Conservation (phyloP, 768 basidiomycete genomes). For the Agrocybe pediades region DNA sequence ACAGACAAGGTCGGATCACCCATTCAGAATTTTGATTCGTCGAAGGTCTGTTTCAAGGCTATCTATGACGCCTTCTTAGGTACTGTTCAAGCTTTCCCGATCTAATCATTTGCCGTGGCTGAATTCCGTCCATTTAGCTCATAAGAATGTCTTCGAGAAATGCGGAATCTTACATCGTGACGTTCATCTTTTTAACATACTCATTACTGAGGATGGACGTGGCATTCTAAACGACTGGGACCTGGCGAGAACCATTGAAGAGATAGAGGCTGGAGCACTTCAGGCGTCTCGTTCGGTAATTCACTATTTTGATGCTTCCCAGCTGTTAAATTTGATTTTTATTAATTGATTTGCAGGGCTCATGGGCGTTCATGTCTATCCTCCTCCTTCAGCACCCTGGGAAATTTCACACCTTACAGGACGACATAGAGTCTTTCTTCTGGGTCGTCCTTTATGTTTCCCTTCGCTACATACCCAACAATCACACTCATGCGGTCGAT, state of each 20-base stretch:
- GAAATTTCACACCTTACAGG: background rate
- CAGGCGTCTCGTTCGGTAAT: too few species aligned
- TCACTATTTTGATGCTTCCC: too few species aligned
- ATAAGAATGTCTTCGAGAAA: constrained; percentile 15
- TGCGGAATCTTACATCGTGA: constrained; percentile 26
- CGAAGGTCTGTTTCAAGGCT: background rate
- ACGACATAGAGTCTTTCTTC: constrained; percentile 2
- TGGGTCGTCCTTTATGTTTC: constrained; percentile 3
- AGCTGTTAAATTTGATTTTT: background rate
- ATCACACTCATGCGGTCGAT: too few species aligned
- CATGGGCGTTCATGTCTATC: constrained; percentile 1
- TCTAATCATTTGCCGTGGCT: too few species aligned
- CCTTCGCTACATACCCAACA: background rate
- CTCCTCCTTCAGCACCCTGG: background rate
- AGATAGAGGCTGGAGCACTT: background rate
- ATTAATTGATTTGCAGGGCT: background rate
- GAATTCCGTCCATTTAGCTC: too few species aligned
- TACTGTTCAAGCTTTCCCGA: background rate
- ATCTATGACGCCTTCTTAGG: background rate
- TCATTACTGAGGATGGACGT: constrained; percentile 12
- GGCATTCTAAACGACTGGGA: constrained; percentile 30
- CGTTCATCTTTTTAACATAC: constrained; percentile 25
- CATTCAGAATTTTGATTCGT: too few species aligned
- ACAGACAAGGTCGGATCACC: too few species aligned
- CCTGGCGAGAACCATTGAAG: background rate